Base-by-base conservation (phyloP, 1,284 basidiomycete genomes). In the Microbotryomycetes sp. region DNA sequence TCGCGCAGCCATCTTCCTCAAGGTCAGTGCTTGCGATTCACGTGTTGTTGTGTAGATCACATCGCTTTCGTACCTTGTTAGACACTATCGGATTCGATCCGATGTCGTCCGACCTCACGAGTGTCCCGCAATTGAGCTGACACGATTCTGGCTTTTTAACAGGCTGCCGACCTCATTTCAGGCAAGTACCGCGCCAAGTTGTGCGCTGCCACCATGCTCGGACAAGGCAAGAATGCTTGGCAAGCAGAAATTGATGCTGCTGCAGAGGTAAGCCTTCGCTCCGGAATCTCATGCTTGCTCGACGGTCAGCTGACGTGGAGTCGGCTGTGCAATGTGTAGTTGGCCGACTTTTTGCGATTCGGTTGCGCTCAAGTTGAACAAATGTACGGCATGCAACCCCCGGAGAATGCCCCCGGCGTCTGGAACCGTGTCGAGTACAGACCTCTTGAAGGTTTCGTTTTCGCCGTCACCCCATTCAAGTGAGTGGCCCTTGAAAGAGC, bases 391-490 rank as follows among this genome's bases (percentile, higher is more conserved):
- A 86, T 89, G 70, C 94, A 99, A 74, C 94, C 94, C 0, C 76
- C 86, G 0, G 86, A 87, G 78, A 97, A 97, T 77, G 79, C 90
- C 4, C 75, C 85, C 29, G 92, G 91, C 47, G 81, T 86, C 59
- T 98, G 94, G 96, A 99, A 99, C 89, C 92, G 94, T 56, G 84
- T 87, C 54, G 96, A 98, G 78, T 98, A 92, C 78, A 89, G 96
- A 66, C 84, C 94, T 3, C 82, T 99, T 23, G 94, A 98, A 78
- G 96, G 94, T 30, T 98, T 98, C 78, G 89, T 97, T 31, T 83
- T 98, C 55, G 94, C 96, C 16, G 88, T 98, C 48, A 93, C 94
- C 5, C 94, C 94, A 0, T 98, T 98, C 81, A 98, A 98, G 81
- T 98, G 59, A 32, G 66, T 97, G 75, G 71, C 73, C 25, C 49